phyloP scores from a whole-genome alignment of 345 rosid genomes.

The Eucalyptus tenuipes region DNA sequence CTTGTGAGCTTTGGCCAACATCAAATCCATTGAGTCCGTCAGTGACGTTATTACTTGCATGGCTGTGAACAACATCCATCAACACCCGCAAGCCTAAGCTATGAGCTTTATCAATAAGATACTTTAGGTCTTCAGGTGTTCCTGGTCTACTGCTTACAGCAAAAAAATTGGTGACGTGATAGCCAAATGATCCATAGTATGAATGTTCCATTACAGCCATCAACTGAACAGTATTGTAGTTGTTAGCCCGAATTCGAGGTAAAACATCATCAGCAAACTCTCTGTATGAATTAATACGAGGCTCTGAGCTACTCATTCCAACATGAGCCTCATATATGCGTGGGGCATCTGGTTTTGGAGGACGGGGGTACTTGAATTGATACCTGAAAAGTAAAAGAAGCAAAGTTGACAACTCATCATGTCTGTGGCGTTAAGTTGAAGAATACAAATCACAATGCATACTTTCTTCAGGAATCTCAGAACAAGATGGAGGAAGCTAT shows the following conservation, averaged over 20 bases:
- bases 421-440: neutral
- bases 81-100: conserved; percentile 56
- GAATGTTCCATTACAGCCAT: conserved; percentile 89
- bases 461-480: neutral
- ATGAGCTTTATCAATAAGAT: conserved; percentile 75
- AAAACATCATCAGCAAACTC: conserved; percentile 69
- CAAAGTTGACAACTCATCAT: neutral
- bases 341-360: conserved; percentile 56
- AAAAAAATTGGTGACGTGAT: conserved; percentile 70
- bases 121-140: conserved; percentile 74
- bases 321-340: conserved; percentile 80
- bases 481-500: neutral
- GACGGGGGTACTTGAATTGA: conserved; percentile 43
- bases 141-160: conserved; percentile 75
- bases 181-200: conserved; percentile 75
- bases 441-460: neutral
- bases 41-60: conserved; percentile 61
- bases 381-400: conserved; percentile 25
- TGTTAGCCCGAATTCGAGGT: conserved; percentile 60
- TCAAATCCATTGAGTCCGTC: conserved; percentile 86
- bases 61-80: conserved; percentile 76
- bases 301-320: conserved; percentile 81
- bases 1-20: conserved; percentile 59
- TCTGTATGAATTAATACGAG: conserved; percentile 50
- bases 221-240: conserved; percentile 62